A percentile compares a stretch with the other conserved stretches of the same genome.
Evolutionary conservation across 2,329 filamentous ascomycete species (phyloP).

Genomic region (Claviceps sp.): DNA sequence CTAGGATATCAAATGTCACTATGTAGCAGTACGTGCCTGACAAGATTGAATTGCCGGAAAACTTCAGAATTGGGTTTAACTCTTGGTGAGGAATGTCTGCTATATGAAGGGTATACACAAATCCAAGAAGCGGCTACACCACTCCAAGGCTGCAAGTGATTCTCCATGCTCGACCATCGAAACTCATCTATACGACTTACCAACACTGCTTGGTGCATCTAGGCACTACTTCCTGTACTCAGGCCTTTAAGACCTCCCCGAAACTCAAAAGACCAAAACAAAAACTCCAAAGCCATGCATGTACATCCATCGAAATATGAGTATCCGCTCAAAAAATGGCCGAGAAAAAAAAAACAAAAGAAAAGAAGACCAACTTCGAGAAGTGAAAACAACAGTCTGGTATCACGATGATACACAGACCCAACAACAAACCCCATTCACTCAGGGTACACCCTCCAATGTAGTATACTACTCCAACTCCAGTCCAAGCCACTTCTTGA

Average conservation of each 20-base stretch:
- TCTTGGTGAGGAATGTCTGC: too few relatives aligned
- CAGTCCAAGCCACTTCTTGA: slow-evolving; percentile 63
- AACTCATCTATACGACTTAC: too few relatives aligned
- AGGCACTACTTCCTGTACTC: background rate
- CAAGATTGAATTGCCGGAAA: too few relatives aligned
- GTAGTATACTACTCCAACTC: slow-evolving; percentile 13
- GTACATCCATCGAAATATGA: background rate
- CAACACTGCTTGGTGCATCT: too few relatives aligned
- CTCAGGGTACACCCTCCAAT: background rate
- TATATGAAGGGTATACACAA: too few relatives aligned
- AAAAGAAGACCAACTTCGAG: background rate
- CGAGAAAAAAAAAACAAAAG: background rate
- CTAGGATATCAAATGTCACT: too few relatives aligned
- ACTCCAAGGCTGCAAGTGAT: too few relatives aligned
- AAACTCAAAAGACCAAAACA: background rate
- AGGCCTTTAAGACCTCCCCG: background rate
- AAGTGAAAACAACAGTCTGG: too few relatives aligned
- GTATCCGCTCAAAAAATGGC: background rate
- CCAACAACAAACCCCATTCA: background rate
- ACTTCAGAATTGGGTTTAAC: too few relatives aligned
- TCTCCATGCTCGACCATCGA: too few relatives aligned
- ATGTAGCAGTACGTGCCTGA: too few relatives aligned
- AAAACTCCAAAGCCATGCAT: slow-evolving; percentile 12
- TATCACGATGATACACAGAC: background rate
- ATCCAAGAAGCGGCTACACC: too few relatives aligned